Evolutionary conservation across 192 early-diverging fungal species (phyloP).

Genomic region (Chytriomyces sp.): DNA sequence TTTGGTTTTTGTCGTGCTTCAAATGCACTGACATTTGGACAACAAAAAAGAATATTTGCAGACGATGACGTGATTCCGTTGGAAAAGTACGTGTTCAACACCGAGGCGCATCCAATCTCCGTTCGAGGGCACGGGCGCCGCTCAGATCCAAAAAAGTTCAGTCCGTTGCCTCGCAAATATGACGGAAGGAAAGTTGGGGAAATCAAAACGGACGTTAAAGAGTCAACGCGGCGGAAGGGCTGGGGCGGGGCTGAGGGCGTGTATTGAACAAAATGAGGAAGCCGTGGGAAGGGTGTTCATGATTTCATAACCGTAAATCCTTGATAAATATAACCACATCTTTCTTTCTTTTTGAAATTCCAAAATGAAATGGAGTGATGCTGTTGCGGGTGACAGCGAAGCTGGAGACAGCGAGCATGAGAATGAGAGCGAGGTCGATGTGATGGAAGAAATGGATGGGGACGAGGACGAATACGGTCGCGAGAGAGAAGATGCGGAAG

Average conservation of each 20-base stretch:
- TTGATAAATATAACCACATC: background rate
- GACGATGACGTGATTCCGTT: constrained; percentile 32
- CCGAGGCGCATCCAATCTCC: constrained; percentile 78
- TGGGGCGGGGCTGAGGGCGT: no score
- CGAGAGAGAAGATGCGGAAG: constrained; percentile 15
- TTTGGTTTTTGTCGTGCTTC: background rate
- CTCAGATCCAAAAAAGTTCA: background rate
- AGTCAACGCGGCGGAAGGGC: no score
- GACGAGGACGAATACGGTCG: constrained; percentile 22
- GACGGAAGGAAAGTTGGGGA: background rate
- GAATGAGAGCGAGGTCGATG: constrained; percentile 17
- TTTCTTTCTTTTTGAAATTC: constrained; percentile 2
- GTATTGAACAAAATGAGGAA: no score
- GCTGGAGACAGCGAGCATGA: constrained; percentile 9
- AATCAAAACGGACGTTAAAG: no score
- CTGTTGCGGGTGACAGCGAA: background rate
- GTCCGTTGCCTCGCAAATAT: background rate
- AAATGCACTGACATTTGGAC: background rate
- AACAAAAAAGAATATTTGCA: constrained; percentile 23
- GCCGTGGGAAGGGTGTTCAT: no score
- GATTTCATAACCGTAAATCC: no score
- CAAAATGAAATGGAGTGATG: background rate
- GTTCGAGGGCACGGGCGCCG: constrained; percentile 20
- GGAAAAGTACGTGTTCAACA: constrained; percentile 65
- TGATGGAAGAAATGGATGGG: constrained; percentile 31